Conservation (phyloP, 225 moss, liverwort and hornwort species). For the Takakia lepidozioides region DNA sequence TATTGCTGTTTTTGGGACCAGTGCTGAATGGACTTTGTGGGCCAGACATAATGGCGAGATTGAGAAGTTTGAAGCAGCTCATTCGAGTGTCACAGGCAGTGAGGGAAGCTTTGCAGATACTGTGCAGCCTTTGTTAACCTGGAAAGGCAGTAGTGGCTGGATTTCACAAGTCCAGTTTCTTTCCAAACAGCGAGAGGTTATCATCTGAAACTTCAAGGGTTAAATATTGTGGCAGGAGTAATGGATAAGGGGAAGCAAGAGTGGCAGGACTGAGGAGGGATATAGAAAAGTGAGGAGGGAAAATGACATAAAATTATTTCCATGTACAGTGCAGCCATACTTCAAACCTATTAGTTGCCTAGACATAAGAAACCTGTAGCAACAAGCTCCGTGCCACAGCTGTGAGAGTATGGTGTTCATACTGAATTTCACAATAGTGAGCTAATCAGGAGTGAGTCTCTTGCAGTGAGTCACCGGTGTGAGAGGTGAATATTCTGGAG, state of each 20-base stretch:
- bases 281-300: not conserved
- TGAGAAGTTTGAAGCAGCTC: not conserved
- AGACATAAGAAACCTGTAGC: too few species aligned
- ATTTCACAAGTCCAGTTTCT: slow-evolving; percentile 49
- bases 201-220: not conserved
- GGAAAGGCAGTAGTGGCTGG: slow-evolving; percentile 40
- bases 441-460: too few species aligned
- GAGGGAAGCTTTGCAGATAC: not conserved
- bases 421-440: too few species aligned
- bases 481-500: too few species aligned
- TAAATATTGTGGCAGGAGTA: too few species aligned
- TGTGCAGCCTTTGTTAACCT: slow-evolving; percentile 22
- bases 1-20: slow-evolving; percentile 29
- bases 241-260: not conserved
- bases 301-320: too few species aligned
- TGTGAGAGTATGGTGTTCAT: too few species aligned
- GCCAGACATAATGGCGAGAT: not conserved
- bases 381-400: too few species aligned
- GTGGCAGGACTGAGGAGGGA: not conserved
- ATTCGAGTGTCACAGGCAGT: not conserved
- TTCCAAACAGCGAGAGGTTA: slow-evolving; percentile 40
- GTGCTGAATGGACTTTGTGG: slow-evolving; percentile 8
- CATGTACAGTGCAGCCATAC: too few species aligned
- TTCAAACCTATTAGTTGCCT: too few species aligned
- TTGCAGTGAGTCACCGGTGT: too few species aligned